Percentiles rank a stretch among this genome's conserved stretches.
Conservation (phyloP, 2,329 filamentous ascomycete species). For the Alternaria incomplexa region DNA sequence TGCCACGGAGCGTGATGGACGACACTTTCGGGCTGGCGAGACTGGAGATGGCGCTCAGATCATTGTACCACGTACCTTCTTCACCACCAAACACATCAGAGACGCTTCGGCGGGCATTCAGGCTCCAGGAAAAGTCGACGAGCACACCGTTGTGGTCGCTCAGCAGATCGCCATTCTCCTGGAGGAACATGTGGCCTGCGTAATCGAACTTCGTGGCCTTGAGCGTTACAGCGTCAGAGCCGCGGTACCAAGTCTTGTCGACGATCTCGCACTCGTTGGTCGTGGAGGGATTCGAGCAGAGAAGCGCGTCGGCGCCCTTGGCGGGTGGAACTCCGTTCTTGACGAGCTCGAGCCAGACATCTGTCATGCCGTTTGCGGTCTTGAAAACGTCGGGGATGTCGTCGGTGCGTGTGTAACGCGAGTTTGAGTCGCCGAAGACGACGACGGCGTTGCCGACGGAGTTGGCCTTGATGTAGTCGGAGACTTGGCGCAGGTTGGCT, state of each 20-base stretch:
- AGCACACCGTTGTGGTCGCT: conserved; percentile 70
- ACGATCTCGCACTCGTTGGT: conserved; percentile 66
- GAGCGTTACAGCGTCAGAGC: conserved; percentile 55
- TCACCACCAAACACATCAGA: conserved; percentile 57
- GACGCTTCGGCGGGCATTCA: conserved; percentile 11
- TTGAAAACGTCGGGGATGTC: conserved; percentile 61
- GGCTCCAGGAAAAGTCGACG: conserved; percentile 56
- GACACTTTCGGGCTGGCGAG: conserved; percentile 44
- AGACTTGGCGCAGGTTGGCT: conserved; percentile 65
- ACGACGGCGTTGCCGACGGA: conserved; percentile 67
- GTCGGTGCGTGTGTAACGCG: conserved; percentile 64
- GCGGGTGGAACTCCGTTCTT: conserved; percentile 25
- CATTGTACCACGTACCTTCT: conserved; percentile 63
- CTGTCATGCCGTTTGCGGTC: conserved; percentile 60
- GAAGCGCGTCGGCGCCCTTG: conserved; percentile 32
- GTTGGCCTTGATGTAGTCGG: conserved; percentile 62
- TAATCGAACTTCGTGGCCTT: conserved; percentile 61
- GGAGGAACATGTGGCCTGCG: conserved; percentile 62
- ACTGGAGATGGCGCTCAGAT: conserved; percentile 52
- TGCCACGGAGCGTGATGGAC: conserved; percentile 56
- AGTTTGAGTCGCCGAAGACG: conserved; percentile 70
- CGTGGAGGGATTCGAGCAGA: conserved; percentile 65
- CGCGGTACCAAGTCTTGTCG: conserved; percentile 70
- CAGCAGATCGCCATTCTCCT: conserved; percentile 62
- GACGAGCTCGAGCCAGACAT: conserved; percentile 66